Conservation (phyloP, 140 eudicot species). For the Oenanthe javanica region DNA sequence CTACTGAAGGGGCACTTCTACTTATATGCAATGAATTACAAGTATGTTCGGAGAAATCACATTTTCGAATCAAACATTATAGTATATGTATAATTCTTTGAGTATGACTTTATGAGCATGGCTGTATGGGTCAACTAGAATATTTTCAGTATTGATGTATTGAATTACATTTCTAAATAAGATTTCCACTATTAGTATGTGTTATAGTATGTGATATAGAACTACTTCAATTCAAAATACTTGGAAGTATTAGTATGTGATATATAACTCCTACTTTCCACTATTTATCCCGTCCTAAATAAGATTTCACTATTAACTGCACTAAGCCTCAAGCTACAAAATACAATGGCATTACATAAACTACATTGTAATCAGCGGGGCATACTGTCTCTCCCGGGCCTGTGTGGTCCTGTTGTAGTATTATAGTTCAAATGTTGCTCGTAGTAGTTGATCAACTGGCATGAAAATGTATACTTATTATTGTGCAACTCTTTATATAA, state of each 20-base stretch:
- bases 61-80: no score
- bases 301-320: slow-evolving; percentile 5
- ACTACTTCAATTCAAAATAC: neutral
- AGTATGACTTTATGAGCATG: no score
- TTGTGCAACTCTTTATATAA: neutral
- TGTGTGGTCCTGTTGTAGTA: slow-evolving; percentile 29
- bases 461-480: neutral
- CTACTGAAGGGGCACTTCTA: no score
- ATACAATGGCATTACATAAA: neutral
- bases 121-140: no score
- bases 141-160: no score
- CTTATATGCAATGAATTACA: no score
- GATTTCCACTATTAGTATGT: no score
- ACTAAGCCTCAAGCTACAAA: slow-evolving; percentile 4
- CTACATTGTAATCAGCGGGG: neutral
- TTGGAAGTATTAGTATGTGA: neutral
- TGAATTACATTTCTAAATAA: no score
- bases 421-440: slow-evolving; percentile 75
- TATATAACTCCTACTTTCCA: neutral
- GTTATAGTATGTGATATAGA: no score
- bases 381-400: slow-evolving; percentile 1
- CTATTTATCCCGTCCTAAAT: slow-evolving; percentile 1
- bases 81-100: no score
- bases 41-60: no score
- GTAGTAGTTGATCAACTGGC: slow-evolving; percentile 77